Conservation (phyloP, 2,329 filamentous ascomycete genomes). For the Colletotrichum navitas region DNA sequence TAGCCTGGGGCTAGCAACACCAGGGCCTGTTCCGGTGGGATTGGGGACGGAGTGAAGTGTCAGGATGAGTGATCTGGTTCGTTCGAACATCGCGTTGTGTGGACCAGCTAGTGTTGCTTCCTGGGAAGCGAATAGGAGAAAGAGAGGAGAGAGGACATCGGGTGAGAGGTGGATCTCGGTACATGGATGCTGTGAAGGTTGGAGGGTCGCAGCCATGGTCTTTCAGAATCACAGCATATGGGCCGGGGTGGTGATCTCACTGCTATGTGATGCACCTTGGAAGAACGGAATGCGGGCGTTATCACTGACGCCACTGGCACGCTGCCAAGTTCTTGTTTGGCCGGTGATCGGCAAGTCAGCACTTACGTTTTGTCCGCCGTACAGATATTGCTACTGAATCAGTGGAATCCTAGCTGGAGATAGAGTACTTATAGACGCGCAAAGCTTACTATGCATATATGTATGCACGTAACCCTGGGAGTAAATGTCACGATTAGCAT, state of each 20-base stretch:
- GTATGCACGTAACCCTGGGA: slow-evolving; percentile 12
- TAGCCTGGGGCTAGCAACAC: slow-evolving; percentile 18
- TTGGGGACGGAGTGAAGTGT: slow-evolving; percentile 16
- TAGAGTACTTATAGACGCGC: background rate
- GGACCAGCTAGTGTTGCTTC: background rate
- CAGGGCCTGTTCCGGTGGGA: slow-evolving; percentile 30
- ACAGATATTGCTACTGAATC: background rate
- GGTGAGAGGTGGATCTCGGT: background rate
- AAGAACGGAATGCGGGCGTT: background rate
- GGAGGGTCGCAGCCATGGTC: slow-evolving; percentile 10
- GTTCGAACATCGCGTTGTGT: slow-evolving; percentile 26
- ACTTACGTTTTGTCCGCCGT: background rate
- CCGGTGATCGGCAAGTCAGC: slow-evolving; percentile 1
- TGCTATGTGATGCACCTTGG: background rate
- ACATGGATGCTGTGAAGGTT: background rate
- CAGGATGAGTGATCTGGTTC: slow-evolving; percentile 24
- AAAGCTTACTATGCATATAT: slow-evolving; percentile 21
- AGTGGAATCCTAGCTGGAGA: slow-evolving; percentile 2
- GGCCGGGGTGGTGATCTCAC: background rate
- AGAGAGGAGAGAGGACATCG: background rate
- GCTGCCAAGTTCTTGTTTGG: slow-evolving; percentile 6
- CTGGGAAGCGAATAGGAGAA: slow-evolving; percentile 4
- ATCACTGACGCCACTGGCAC: slow-evolving; percentile 11
- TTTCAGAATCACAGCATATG: slow-evolving; percentile 12
- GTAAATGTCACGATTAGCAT: slow-evolving; percentile 42